A percentile compares a stretch with the other conserved stretches of the same genome.
Conservation (phyloP, 345 rosid genomes). For the Aurinia saxatilis region DNA sequence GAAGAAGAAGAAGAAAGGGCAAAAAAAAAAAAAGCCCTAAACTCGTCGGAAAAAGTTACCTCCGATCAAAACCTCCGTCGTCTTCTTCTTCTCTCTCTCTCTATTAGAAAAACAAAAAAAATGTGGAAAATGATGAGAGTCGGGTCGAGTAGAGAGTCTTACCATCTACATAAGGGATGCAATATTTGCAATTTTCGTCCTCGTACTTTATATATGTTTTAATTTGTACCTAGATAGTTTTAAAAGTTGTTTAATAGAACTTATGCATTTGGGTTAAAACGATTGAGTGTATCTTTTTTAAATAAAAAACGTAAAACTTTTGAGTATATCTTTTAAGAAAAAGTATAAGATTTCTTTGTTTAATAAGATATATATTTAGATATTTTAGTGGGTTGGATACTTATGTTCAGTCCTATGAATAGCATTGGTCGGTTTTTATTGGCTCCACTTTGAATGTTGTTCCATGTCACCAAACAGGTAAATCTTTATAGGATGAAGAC, state of each 20-base stretch:
- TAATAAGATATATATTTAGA: neutral
- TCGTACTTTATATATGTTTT: neutral
- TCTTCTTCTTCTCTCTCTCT: conserved; percentile 21
- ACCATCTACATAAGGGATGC: neutral
- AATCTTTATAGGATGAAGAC: neutral
- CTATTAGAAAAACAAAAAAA: neutral
- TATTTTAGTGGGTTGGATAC: neutral
- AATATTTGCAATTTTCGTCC: conserved; percentile 11
- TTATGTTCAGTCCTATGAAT: neutral
- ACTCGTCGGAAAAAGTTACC: conserved; percentile 20
- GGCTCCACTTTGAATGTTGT: neutral
- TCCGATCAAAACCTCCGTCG: conserved; percentile 24
- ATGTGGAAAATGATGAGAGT: neutral
- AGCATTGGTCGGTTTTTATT: neutral
- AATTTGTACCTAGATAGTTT: neutral
- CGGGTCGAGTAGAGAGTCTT: conserved; percentile 2
- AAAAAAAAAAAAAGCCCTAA: neutral
- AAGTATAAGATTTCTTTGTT: neutral
- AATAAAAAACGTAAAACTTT: no score
- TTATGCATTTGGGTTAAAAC: neutral
- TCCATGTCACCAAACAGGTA: neutral
- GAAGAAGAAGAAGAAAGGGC: neutral
- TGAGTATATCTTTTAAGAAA: no score
- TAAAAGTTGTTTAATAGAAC: neutral
- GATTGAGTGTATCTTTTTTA: no score